A percentile compares a stretch with the other conserved stretches of the same genome.
Conservation (phyloP, 306 rosid genomes). For the Citrullus amarus region DNA sequence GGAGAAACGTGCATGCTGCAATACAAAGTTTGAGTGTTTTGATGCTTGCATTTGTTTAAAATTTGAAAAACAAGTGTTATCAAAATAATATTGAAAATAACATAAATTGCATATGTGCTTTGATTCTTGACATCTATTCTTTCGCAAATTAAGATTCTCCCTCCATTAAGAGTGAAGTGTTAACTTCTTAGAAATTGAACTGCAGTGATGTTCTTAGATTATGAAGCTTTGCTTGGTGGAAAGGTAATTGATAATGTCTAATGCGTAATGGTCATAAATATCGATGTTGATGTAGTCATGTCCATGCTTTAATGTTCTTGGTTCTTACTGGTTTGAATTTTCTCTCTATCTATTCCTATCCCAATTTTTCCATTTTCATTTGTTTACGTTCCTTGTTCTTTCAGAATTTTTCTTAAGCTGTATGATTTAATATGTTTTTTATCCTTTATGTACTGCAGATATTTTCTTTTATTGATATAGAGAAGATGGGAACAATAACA, state of each 20-base stretch:
- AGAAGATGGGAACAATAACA: constrained; percentile 50
- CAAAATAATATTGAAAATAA: neutral
- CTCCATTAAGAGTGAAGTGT: neutral
- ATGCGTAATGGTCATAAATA: neutral
- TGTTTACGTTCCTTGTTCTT: neutral
- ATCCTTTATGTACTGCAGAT: constrained; percentile 34
- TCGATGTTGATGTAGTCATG: neutral
- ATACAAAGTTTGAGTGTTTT: neutral
- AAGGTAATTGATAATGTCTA: neutral
- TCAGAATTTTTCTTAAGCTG: neutral
- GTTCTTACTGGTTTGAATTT: neutral
- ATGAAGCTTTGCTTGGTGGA: neutral
- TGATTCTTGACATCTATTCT: neutral
- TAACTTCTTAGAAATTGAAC: neutral
- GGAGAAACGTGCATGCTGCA: neutral
- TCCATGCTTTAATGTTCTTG: neutral
- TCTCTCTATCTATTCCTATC: neutral
- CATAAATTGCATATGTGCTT: neutral
- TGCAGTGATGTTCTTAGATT: neutral
- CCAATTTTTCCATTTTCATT: neutral
- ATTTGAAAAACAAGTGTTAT: neutral
- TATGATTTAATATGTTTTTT: neutral
- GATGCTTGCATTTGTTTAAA: neutral
- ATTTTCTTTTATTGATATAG: constrained; percentile 61
- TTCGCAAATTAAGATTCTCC: neutral